Evolutionary conservation across 1,284 basidiomycete species (phyloP), one percentile per base, ranked within the genome.

Genomic region (Microbotryum violaceum): DNA sequence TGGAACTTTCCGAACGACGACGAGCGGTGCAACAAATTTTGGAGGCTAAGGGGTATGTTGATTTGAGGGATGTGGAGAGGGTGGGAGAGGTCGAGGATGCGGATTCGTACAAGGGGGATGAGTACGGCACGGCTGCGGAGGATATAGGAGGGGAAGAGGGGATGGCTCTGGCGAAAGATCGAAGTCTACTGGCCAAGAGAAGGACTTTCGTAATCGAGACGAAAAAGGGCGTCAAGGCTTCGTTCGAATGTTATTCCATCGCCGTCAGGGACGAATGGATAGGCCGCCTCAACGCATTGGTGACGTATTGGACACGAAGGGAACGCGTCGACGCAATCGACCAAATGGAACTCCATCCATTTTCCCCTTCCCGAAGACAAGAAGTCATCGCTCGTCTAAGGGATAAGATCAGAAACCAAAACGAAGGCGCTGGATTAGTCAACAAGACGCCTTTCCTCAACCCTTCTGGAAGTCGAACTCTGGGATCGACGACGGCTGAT

Each of bases 191-290:
- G 50, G 51, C 49, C 8, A 47, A 60, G 27, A 23, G 60, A 29
- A 42, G 66, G 6, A 48, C 57, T 3, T 68, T 68, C 44, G 46
- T 64, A 31, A 50, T 66, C 54, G 58, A 52, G 49, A 61, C 57
- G 0, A 45, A 50, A 16, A 48, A 55, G 21, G 66, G 63, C 6
- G 21, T 9, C 31, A 52, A 48, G 5, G 56, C 48, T 21, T 45
- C 51, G 7, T 68, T 71, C 51, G 68, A 71, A 63, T 65, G 64
- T 49, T 60, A 65, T 33, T 66, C 68, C 25, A 65, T 64, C 25
- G 58, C 56, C 23, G 68, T 69, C 20, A 57, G 60, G 1, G 55
- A 58, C 12, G 70, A 71, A 55, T 70, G 68, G 70, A 61, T 66
- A 25, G 64, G 60, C 4, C 67, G 70, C 0, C 57, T 71, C 16